Evolutionary conservation across 2,329 filamentous ascomycete genomes (phyloP).

Genomic region (Epichloe sp.): DNA sequence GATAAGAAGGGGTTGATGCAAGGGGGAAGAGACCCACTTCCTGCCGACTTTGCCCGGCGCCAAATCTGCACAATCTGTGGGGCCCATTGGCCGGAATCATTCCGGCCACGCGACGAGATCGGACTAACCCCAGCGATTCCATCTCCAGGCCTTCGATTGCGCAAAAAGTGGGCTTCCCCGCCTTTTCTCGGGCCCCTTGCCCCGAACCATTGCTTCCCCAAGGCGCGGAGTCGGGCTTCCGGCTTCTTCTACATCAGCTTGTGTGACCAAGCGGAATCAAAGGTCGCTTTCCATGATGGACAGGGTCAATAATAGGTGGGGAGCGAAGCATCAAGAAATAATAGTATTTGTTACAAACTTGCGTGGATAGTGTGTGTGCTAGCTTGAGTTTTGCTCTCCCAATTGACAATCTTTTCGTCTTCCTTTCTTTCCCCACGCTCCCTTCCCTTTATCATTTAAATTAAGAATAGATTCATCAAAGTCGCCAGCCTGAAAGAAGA

Average conservation of each 20-base stretch:
- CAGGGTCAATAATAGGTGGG: no score
- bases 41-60: conserved; percentile 14
- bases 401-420: background rate
- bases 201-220: no score
- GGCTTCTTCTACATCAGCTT: no score
- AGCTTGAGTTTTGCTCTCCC: background rate
- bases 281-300: no score
- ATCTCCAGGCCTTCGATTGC: background rate
- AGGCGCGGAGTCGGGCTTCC: no score
- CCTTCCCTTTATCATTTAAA: background rate
- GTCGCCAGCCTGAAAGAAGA: no score
- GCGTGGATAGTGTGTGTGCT: background rate
- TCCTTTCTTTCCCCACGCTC: background rate
- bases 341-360: background rate
- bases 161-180: background rate
- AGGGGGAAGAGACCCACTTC: conserved; percentile 5
- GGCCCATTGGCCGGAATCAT: conserved; percentile 19
- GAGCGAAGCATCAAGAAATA: background rate
- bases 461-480: no score
- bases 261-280: no score
- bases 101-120: conserved; percentile 20
- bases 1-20: background rate
- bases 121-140: conserved; percentile 6
- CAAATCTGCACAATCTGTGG: conserved; percentile 4
- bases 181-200: background rate